Evolutionary conservation across 2,329 filamentous ascomycete genomes (phyloP).

Genomic region (Byssothecium circinans): DNA sequence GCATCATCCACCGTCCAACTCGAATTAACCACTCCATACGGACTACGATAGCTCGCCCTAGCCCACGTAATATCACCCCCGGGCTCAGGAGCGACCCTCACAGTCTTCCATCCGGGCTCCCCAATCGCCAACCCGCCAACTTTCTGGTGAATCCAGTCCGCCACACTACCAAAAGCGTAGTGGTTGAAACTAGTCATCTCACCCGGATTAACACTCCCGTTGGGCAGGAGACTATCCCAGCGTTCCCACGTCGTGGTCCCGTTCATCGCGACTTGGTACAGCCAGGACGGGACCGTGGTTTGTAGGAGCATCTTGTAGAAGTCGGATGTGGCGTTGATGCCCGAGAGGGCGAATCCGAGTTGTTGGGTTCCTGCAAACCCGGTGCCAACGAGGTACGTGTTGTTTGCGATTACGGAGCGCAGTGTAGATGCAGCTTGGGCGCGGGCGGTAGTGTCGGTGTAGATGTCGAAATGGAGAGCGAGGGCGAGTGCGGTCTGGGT

Average conservation of each 20-base stretch:
- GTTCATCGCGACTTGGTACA: slow-evolving; percentile 52
- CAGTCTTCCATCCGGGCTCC: slow-evolving; percentile 47
- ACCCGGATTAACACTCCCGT: slow-evolving; percentile 51
- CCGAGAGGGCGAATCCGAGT: slow-evolving; percentile 17
- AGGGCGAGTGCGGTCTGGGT: slow-evolving; percentile 23
- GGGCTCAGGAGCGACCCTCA: slow-evolving; percentile 40
- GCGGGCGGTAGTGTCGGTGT: slow-evolving; percentile 1
- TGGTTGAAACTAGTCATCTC: slow-evolving; percentile 57
- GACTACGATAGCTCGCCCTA: slow-evolving; percentile 30
- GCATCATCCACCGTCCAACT: slow-evolving; percentile 18
- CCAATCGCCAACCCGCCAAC: slow-evolving; percentile 48
- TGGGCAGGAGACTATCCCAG: slow-evolving; percentile 52
- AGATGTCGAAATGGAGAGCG: slow-evolving; percentile 20
- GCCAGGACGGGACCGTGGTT: slow-evolving; percentile 50
- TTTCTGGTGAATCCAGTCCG: slow-evolving; percentile 51
- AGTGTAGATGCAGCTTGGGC: slow-evolving; percentile 13
- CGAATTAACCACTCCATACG: slow-evolving; percentile 34
- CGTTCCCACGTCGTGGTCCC: slow-evolving; percentile 57
- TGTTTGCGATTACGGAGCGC: slow-evolving; percentile 13
- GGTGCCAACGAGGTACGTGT: slow-evolving; percentile 20
- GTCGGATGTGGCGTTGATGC: slow-evolving; percentile 20
- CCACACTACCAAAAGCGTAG: slow-evolving; percentile 54
- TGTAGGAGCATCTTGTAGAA: slow-evolving; percentile 54
- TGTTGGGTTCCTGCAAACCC: slow-evolving; percentile 24
- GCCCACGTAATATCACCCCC: slow-evolving; percentile 37